Evolutionary conservation across 1,284 basidiomycete genomes (phyloP), one percentile per base, ranked within the genome.

Genomic region (Cystobasidiaceae sp.): DNA sequence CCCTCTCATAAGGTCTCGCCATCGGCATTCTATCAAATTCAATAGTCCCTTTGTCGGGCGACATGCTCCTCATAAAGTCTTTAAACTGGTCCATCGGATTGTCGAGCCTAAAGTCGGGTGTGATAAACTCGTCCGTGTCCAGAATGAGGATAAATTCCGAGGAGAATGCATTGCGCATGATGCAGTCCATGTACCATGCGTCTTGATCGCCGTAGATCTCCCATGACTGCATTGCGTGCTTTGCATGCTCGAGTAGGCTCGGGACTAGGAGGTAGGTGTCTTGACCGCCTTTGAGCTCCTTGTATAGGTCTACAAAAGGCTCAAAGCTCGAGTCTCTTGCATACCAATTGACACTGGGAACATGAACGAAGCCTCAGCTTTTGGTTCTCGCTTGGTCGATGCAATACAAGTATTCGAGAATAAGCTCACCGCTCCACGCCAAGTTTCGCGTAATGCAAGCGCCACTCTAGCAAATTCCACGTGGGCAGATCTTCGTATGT

Each of bases 101-200:
- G 23, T 56, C 54, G 27, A 46, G 43, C n/a, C 32, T 61, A 25
- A 49, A 61, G 37, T 61, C 58, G 13, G 45, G 46, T 48, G 51
- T 51, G 21, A 48, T 33, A 28, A 50, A 61, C 48, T 61, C 58
- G 27, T 61, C 58, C 9, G 37, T 43, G 25, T 61, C 58, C 25
- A 61, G 34, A 11, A 61, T 34, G 23, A 61, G 48, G 11, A 61
- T 49, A 34, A 61, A 61, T n/a, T 61, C 58, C 27, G 58, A 50
- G 23, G 58, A 50, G 48, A 61, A 48, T 21, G 46, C 46, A 43
- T 61, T 49, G 3, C 46, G 32, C 21, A 51, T 11, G 33, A 61
- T 51, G 48, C 58, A 61, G n/a, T 61, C 58, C 46, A 50, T 61
- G 25, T 61, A 61, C 58, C 58, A 61, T 13, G 48, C 58, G 51